Percentiles rank a stretch among this genome's conserved stretches.
Evolutionary conservation across 176 grass and related monocot species (phyloP).

Genomic region (Zizania latifolia): DNA sequence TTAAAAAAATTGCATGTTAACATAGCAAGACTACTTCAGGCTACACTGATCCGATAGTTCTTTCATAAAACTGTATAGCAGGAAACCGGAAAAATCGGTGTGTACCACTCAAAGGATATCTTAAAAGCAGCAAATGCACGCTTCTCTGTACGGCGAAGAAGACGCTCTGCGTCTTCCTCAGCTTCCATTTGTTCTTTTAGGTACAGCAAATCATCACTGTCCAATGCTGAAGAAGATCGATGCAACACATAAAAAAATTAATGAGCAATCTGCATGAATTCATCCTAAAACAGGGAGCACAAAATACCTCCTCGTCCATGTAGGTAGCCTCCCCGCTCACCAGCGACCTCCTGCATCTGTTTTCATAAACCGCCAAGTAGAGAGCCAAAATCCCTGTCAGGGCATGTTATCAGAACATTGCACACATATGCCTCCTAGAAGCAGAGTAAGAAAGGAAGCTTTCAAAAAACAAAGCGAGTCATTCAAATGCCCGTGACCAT

Average conservation of each 20-base stretch:
- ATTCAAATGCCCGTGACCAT: not conserved
- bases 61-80: not conserved
- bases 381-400: constrained; percentile 93
- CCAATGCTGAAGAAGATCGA: constrained; percentile 60
- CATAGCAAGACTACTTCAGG: not conserved
- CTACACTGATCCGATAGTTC: not conserved
- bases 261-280: not conserved
- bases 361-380: constrained; percentile 51
- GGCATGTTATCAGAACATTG: constrained; percentile 98
- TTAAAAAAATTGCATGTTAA: not conserved
- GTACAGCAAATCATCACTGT: constrained; percentile 97
- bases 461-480: not conserved
- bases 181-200: constrained; percentile 99
- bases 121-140: constrained; percentile 96
- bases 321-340: constrained; percentile 95
- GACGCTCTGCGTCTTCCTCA: constrained; percentile 93
- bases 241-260: constrained; percentile 8
- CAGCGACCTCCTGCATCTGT: constrained; percentile 99
- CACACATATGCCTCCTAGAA: not conserved
- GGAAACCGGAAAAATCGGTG: not conserved
- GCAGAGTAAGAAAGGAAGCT: not conserved
- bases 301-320: constrained; percentile 92
- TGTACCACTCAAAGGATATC: constrained; percentile 64
- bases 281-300: constrained; percentile 22
- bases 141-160: constrained; percentile 87